phyloP scores from a whole-genome alignment of 2,329 filamentous ascomycete genomes.

The Fusarium goolgardi region DNA sequence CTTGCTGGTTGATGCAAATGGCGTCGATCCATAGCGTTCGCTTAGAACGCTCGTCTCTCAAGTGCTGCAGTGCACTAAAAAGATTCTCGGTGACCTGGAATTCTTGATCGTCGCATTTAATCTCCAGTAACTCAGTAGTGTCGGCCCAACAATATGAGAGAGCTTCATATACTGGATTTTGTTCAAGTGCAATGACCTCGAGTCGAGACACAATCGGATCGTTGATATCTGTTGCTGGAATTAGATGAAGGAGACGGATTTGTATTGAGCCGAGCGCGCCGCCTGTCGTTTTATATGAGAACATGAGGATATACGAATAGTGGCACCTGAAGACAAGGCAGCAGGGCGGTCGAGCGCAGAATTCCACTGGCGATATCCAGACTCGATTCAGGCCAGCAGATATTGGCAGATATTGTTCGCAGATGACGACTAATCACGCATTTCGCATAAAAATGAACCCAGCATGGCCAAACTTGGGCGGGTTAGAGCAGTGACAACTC shows the following conservation, averaged over 20 bases:
- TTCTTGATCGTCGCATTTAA: background rate
- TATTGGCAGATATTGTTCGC: background rate
- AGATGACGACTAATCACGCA: background rate
- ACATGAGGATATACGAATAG: background rate
- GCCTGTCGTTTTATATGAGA: fast-evolving
- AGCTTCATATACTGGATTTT: too few species aligned
- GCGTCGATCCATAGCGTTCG: background rate
- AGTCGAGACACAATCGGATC: too few species aligned
- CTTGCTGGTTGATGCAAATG: background rate
- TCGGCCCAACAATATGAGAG: background rate
- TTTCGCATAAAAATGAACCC: background rate
- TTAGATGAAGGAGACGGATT: too few species aligned
- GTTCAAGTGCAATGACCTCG: too few species aligned
- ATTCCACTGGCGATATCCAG: fast-evolving
- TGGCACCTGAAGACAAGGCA: background rate
- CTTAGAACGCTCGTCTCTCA: background rate
- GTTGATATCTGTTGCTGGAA: too few species aligned
- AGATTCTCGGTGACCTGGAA: background rate
- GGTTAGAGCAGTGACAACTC: background rate
- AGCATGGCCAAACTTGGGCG: background rate
- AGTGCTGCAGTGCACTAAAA: background rate
- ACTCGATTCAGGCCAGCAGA: background rate
- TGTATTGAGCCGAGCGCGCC: too few species aligned
- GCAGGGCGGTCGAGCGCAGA: background rate
- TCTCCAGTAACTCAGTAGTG: background rate